Evolutionary conservation across 2,329 filamentous ascomycete species (phyloP), one percentile per base, ranked within the genome.

Genomic region (Lachnellula occidentalis): DNA sequence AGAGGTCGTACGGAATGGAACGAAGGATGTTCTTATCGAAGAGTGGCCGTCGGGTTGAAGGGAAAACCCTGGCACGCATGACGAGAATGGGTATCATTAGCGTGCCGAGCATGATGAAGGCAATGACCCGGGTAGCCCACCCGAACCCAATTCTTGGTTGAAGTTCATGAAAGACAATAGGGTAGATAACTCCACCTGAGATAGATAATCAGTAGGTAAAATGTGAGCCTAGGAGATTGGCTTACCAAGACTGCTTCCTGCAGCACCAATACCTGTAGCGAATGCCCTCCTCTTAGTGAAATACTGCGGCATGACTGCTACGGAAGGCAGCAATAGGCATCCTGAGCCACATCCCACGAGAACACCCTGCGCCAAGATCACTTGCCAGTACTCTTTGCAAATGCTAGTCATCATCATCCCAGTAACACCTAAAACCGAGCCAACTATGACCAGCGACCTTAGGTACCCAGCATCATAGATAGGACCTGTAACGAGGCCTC

Each of bases 221-320:
- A 21, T 22, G 41, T 19, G 9, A 22, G 41, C 11, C 2, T 11
- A 21, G 15, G 8, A 12, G 7, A 12, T 15, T 43, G 41, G n/a
- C 41, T 43, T 47, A 27, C 77, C 77, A 7, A 79, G 57, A 5
- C 65, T 67, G 17, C 61, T 67, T 1, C 74, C 74, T 5, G 65
- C 55, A 2, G 70, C 69, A 5, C 64, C 67, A 27, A 72, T 51
- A 0, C 66, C 67, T 2, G 73, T 63, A 2, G 73, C 73, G 5
- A 74, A 53, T 31, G 61, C 60, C 37, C 69, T 51, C 39, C 53
- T 54, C 11, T 54, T 59, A 12, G 63, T 67, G 52, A 70, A 60
- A 24, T 65, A 62, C 11, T 85, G 85, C 4, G 84, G 80, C 2
- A 88, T 71, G 3, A 86, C 78, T 1, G 85, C 80, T 34, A 89